phyloP scores from a whole-genome alignment of 768 basidiomycete species.

The Galerina marginata region DNA sequence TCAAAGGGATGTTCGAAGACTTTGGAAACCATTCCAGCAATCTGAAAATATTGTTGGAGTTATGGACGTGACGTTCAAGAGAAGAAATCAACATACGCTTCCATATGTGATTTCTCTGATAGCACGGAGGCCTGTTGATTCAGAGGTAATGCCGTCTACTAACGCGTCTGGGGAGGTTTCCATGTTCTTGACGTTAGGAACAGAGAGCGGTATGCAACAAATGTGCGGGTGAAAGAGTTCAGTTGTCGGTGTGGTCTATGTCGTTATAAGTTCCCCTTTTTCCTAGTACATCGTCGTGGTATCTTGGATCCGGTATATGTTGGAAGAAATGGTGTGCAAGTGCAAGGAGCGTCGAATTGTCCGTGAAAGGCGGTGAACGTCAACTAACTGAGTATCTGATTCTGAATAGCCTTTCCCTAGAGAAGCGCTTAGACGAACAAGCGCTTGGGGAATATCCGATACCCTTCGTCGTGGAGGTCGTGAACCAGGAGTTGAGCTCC shows the following conservation, averaged over 20 bases:
- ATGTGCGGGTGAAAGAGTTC: neutral
- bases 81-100: slow-evolving; percentile 39
- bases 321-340: neutral
- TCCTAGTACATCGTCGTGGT: no score
- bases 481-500: neutral
- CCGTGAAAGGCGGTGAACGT: neutral
- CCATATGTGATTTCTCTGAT: slow-evolving; percentile 54
- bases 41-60: slow-evolving; percentile 38
- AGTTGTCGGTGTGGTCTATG: no score
- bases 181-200: slow-evolving; percentile 13
- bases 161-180: slow-evolving; percentile 28
- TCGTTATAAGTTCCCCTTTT: no score
- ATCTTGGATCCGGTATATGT: no score
- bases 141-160: slow-evolving; percentile 13
- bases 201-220: slow-evolving; percentile 1
- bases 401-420: no score
- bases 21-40: slow-evolving; percentile 85
- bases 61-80: neutral
- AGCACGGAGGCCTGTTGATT: slow-evolving; percentile 36
- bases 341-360: neutral
- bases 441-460: neutral
- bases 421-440: no score
- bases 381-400: neutral
- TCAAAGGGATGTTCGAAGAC: slow-evolving; percentile 94
- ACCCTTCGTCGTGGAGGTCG: neutral